A percentile compares a stretch with the other conserved stretches of the same genome.
These are phyloP conservation scores for Cutaneotrichosporon spelunceum DNA, from an alignment of 1,284 basidiomycete species.

Conservation along the genomic window DNA sequence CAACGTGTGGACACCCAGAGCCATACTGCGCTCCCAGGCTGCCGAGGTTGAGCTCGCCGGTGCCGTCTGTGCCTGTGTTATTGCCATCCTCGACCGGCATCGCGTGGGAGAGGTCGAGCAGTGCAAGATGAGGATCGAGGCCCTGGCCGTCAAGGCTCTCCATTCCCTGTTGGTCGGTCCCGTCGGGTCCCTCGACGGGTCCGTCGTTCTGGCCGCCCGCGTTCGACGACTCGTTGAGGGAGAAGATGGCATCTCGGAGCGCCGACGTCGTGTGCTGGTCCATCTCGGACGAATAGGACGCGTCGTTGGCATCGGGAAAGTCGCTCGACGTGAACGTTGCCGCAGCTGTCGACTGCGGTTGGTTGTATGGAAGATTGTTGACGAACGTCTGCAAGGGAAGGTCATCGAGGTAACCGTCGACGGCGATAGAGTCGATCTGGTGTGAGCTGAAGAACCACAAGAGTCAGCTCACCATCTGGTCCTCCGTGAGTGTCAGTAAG, in stretches of 20 bases:
- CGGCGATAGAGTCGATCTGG: slow-evolving; percentile 48
- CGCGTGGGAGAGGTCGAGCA: slow-evolving; percentile 44
- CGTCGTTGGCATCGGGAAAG: slow-evolving; percentile 31
- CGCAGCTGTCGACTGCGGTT: slow-evolving; percentile 20
- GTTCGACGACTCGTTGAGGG: slow-evolving; percentile 43
- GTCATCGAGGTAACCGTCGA: slow-evolving; percentile 51
- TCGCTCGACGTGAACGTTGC: slow-evolving; percentile 33
- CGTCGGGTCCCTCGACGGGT: slow-evolving; percentile 29
- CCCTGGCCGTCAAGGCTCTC: slow-evolving; percentile 24
- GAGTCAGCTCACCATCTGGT: slow-evolving; percentile 43
- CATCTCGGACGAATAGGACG: slow-evolving; percentile 42
- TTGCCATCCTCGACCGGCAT: slow-evolving; percentile 35
- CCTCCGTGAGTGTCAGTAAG: slow-evolving; percentile 43
- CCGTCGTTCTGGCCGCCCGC: slow-evolving; percentile 26
- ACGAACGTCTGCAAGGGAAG: slow-evolving; percentile 46
- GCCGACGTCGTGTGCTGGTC: slow-evolving; percentile 51
- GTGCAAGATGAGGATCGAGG: slow-evolving; percentile 44
- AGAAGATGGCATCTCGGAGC: slow-evolving; percentile 50
- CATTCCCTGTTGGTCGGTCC: slow-evolving; percentile 28
- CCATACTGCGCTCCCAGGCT: slow-evolving; percentile 21
- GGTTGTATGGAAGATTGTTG: slow-evolving; percentile 44
- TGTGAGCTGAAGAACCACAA: not conserved
- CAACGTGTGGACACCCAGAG: slow-evolving; percentile 38
- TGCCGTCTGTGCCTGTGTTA: slow-evolving; percentile 24
- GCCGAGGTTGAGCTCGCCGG: slow-evolving; percentile 29